Base-by-base conservation (phyloP, 345 rosid species). In the Punica granatum region DNA sequence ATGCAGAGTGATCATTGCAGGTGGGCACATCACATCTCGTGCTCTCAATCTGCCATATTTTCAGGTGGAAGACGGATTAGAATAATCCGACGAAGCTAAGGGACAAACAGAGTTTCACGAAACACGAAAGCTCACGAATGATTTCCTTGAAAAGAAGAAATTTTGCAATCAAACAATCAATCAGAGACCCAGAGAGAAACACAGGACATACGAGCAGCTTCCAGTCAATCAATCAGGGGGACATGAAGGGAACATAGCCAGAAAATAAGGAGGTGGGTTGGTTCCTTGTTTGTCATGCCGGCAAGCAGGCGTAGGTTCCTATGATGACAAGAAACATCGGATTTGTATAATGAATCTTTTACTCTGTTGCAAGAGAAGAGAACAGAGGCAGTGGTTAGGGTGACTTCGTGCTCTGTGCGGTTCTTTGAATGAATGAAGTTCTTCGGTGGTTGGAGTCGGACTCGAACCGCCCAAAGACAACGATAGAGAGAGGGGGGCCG, bases 151-250 rank as follows among this genome's bases (percentile, higher is more conserved):
- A 37, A 37, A 37, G 41, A 37, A 37, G 41, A 37, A 4, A 10
- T 30, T 54, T n/a, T 21, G 31, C 3, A n/a, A 53, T n/a, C 16
- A 28, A 14, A 12, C 33, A 26, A 14, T 25, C 31, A 54, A 13
- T 9, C 33, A 54, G 31, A 51, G 26, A 51, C 30, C 9, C 58
- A 51, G 11, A 51, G n/a, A 6, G 58, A 37, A 37, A 5, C 58
- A 9, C 28, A 51, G 11, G 7, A 51, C 58, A 10, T 12, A 51
- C n/a, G 26, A 8, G 58, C 41, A 51, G 58, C 58, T 7, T 54
- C 60, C 60, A 7, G 33, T 54, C 60, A 54, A 54, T 26, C 61
- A 56, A 56, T 56, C 34, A 26, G 19, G 61, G 60, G 33, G 61
- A 56, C 61, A 56, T 11, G 19, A 16, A 12, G 61, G 26, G 19